Evolutionary conservation across 306 rosid genomes (phyloP), one percentile per base, ranked within the genome.

Genomic region (Urtica urens): DNA sequence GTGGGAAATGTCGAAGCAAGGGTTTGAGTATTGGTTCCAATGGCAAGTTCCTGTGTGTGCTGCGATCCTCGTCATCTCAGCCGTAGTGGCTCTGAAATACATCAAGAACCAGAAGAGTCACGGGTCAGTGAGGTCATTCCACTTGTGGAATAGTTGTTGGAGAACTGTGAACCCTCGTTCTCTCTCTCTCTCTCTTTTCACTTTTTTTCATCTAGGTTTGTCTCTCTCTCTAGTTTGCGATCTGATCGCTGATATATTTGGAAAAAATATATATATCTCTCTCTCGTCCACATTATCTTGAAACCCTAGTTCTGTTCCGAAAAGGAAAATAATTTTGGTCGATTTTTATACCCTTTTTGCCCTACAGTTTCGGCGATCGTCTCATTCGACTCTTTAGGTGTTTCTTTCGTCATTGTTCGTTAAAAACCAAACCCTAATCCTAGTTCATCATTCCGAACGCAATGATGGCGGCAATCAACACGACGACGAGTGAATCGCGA

Each of bases 231-330:
- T 51, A 9, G 40, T 10, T 35, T 35, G 76, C 76, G 84, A 73
- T 81, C 70, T 30, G 84, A 78, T 85, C 87, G 84, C 69, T 31
- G 20, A 21, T 70, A 52, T 24, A 68, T 75, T 78, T 78, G 79
- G 77, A 80, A 76, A 42, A n/a, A 55, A 59, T 81, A 58, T 58
- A 41, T 50, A 52, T 23, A 10, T 59, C 64, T 57, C 64, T 42
- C 37, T 17, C 20, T 4, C 7, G 5, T 15, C 27, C 37, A 55
- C 47, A 35, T 46, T 43, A 42, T n/a, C n/a, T 15, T n/a, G 10
- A 35, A 68, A 62, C 56, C 58, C 49, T 53, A 22, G 28, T 48
- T 29, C 13, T 16, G 17, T 53, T 40, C 19, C 46, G n/a, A 14
- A 12, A n/a, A 47, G 10, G 33, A 28, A 10, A 10, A 28, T 4